Evolutionary conservation across 129 eudicot species (phyloP), one percentile per base, ranked within the genome.

Genomic region (Chrysanthemum lavandulifolium): DNA sequence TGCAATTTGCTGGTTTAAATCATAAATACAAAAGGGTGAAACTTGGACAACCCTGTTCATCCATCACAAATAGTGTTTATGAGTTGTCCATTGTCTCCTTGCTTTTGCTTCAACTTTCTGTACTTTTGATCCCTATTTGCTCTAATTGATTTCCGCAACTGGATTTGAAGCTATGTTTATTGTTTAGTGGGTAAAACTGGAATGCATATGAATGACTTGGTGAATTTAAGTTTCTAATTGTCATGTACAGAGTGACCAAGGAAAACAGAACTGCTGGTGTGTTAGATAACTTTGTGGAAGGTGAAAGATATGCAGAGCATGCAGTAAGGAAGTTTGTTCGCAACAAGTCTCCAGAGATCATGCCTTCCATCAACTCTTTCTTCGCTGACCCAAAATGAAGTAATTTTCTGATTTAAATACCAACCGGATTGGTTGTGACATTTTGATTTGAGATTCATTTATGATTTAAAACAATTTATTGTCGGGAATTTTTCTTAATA

Each of bases 261-360:
- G 98, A 93, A 78, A 89, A 93, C 74, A 84, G 98, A 76, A 69
- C 91, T 50, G 98, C 98, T n/a, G 97, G 97, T 61, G 56, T 93
- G 13, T 78, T 93, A 84, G 97, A 89, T 21, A 93, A 93, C 83
- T 78, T 60, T 81, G 82, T 72, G 40, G 98, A 93, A 83, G 98
- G 98, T 47, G 96, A 93, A 68, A 93, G 77, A 74, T 93, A 93
- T 27, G 72, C 92, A 2, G 82, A 93, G 75, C 95, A 93, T 71
- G 77, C 81, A 54, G 76, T 93, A 45, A 89, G 98, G 83, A 93
- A 82, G 85, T 89, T 36, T 81, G 97, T 93, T 29, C 92, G 96
- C 64, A 80, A 83, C 80, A 87, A 67, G 86, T 33, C 88, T 29
- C 87, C 97, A 0, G 87, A 93, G 85, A 86, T 93, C 84, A 89